Evolutionary conservation across 2,329 filamentous ascomycete species (phyloP).

Genomic region (Claviceps sp.): DNA sequence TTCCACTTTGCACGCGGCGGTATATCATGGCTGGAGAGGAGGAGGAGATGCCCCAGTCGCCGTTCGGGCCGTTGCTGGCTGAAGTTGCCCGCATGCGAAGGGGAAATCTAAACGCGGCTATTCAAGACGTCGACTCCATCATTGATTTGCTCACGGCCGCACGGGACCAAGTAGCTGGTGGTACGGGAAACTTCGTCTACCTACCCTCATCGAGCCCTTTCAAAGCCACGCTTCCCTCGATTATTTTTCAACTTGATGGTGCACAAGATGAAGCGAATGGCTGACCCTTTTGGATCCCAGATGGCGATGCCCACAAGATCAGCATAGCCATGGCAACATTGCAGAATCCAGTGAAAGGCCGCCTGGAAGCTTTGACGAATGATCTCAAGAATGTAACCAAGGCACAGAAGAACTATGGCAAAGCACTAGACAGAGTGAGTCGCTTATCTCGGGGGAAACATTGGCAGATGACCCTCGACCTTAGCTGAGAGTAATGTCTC

Average conservation of each 20-base stretch:
- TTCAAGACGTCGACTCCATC: constrained; percentile 70
- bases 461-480: neutral
- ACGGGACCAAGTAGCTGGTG: constrained; percentile 57
- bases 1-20: neutral
- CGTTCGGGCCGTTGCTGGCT: constrained; percentile 47
- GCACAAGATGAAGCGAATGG: constrained; percentile 7
- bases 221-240: neutral
- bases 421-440: constrained; percentile 66
- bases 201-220: neutral
- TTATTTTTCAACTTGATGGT: neutral
- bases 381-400: constrained; percentile 74
- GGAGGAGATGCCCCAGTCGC: constrained; percentile 26
- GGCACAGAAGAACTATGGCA: constrained; percentile 71
- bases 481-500: neutral
- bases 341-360: constrained; percentile 71
- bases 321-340: constrained; percentile 68
- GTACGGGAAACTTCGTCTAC: constrained; percentile 28
- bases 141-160: constrained; percentile 66
- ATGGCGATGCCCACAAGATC: constrained; percentile 39
- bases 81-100: constrained; percentile 62
- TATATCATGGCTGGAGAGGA: constrained; percentile 21
- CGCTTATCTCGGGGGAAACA: neutral
- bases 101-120: constrained; percentile 53
- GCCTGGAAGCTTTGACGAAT: constrained; percentile 67
- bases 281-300: constrained; percentile 9